A percentile compares a stretch with the other conserved stretches of the same genome.
These are phyloP conservation scores for Salix udensis DNA, from an alignment of 345 rosid species.

Conservation along the genomic window DNA sequence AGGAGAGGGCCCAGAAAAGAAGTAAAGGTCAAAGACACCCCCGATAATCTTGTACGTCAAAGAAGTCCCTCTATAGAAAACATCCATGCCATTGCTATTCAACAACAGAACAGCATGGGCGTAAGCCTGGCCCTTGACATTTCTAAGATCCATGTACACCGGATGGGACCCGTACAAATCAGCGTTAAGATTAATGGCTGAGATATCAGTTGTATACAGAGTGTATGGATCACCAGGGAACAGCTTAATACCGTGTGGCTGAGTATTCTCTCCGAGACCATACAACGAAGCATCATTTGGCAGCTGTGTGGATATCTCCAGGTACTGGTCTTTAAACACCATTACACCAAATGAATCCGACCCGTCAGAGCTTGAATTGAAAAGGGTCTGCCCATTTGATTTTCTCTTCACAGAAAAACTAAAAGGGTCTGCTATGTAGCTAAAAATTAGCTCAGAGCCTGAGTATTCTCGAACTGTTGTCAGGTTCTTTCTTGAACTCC, in stretches of 20 bases:
- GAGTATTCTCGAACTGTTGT: slow-evolving; percentile 47
- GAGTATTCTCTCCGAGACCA: slow-evolving; percentile 92
- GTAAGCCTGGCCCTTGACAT: slow-evolving; percentile 50
- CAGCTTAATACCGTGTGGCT: slow-evolving; percentile 86
- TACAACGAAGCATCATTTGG: slow-evolving; percentile 82
- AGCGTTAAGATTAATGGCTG: slow-evolving; percentile 78
- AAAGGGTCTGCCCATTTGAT: slow-evolving; percentile 73
- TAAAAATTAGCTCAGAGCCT: slow-evolving; percentile 59
- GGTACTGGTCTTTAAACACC: slow-evolving; percentile 94
- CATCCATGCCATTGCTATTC: slow-evolving; percentile 97
- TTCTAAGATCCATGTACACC: slow-evolving; percentile 92
- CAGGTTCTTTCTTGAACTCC: slow-evolving; percentile 49
- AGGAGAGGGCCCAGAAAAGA: slow-evolving; percentile 81
- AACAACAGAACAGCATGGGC: slow-evolving; percentile 82
- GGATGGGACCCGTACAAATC: slow-evolving; percentile 95
- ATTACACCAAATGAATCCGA: slow-evolving; percentile 52
- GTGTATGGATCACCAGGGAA: slow-evolving; percentile 93
- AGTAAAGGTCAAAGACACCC: slow-evolving; percentile 87
- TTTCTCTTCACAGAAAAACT: slow-evolving; percentile 78
- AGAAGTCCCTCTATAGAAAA: slow-evolving; percentile 73
- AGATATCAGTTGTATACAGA: slow-evolving; percentile 71
- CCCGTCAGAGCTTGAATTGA: slow-evolving; percentile 56
- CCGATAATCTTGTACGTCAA: slow-evolving; percentile 89
- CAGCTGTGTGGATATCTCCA: slow-evolving; percentile 81
- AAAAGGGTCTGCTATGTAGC: slow-evolving; percentile 74